Evolutionary conservation across 805 yeast genomes (phyloP), one percentile per base, ranked within the genome.

Genomic region (Brettanomyces anomalus): DNA sequence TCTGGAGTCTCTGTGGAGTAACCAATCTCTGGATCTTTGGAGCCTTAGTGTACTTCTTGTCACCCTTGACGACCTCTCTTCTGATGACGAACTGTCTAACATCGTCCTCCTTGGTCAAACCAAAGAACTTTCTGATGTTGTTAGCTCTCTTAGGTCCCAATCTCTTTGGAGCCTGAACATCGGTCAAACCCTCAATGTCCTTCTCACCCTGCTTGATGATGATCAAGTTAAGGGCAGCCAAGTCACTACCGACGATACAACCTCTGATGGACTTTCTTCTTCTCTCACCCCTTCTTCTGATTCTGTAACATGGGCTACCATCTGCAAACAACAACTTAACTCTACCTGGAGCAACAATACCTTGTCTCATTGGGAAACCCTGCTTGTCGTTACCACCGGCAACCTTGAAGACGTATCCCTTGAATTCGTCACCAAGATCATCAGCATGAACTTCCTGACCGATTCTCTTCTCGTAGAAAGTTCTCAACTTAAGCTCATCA

Each of bases 311-410:
- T 62, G 97, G 86, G 78, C 77, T 83, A 66, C 90, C 96, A 76
- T 87, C 81, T 61, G 95, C 72, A 68, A 93, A 79, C 69, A 93
- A 81, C 65, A 93, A 81, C 72, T 85, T 88, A 64, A 93, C 97
- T 83, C 98, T 94, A 82, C 94, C 88, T 76, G 98, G 97, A 79
- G 87, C 93, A 81, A 93, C 77, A 57, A 93, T 98, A 84, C 98
- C 98, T 77, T 94, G 98, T 77, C 89, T 93, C 98, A 94, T 93
- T 77, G 98, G 97, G 96, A 93, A 93, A 79, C 98, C 98, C 80
- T 93, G 98, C 79, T 93, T 93, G 79, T 93, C 98, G 85, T 93
- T 93, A 83, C 98, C 98, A 70, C 98, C 98, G 64, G 97, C 75
- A 72, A 93, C 89, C 80, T 84, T 94, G 85, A 93, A 89, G 68